Base-by-base conservation (phyloP, 2,329 filamentous ascomycete species). In the Hirsutella thompsonii region DNA sequence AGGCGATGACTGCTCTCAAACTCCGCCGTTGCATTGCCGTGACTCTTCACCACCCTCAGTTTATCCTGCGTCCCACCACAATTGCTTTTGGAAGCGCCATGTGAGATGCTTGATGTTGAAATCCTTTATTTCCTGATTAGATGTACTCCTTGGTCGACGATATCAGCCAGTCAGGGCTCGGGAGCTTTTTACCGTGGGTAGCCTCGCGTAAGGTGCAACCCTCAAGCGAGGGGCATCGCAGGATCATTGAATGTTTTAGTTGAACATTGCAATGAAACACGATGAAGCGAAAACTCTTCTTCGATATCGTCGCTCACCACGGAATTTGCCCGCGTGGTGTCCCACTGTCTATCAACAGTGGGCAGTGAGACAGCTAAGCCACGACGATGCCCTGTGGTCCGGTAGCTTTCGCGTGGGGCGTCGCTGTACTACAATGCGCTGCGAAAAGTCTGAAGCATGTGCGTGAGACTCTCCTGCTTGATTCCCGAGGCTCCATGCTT, bases 1-100 rank as follows among this genome's bases (percentile, higher is more conserved):
- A 21, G 37, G 21, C 14, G 18, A 20, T 28, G 20, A 33, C 32
- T 19, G 32, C n/a, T 18, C n/a, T 34, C 42, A 47, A 45, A n/a
- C 20, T 35, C 36, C 30, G 38, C 33, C 11, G 45, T 49, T 38
- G 43, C 40, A 49, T 47, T 30, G 37, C 39, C 26, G 45, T 36
- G 40, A 39, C 40, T 43, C 38, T 35, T 35, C 40, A 44, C 29
- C 46, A 41, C 42, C 38, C 42, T 39, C 21, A 38, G 23, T 19
- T 36, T 23, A 26, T 18, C 41, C 14, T 16, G 36, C 35, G 39
- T 43, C 38, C 38, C 41, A 47, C 42, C 30, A 19, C 23, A 23
- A 37, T 28, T 37, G 4, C 33, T 18, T 11, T 35, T 38, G n/a
- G 13, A 21, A 29, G 20, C 23, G 20, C 14, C 37, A 28, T 36